These are phyloP conservation scores for Peronospora destructor DNA, from an alignment of 352 stramenopile genomes.

Conservation along the genomic window DNA sequence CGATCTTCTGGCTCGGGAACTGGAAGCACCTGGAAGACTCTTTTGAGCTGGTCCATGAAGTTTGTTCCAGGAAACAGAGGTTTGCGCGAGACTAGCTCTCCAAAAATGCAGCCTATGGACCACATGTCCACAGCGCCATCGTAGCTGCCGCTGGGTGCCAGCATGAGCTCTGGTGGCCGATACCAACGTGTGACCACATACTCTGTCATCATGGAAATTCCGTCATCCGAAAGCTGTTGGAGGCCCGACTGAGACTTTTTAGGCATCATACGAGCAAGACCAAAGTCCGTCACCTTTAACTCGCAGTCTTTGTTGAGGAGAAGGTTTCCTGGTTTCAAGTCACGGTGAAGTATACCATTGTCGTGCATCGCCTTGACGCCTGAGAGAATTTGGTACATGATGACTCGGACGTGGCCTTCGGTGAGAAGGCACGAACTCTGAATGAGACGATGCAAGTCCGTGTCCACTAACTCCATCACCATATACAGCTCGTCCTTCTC, in stretches of 20 bases:
- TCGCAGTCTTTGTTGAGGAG: constrained; percentile 90
- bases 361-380: constrained; percentile 90
- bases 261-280: constrained; percentile 83
- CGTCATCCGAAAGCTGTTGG: constrained; percentile 16
- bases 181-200: constrained; percentile 91
- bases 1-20: constrained; percentile 57
- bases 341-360: constrained; percentile 89
- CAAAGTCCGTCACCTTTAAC: constrained; percentile 92
- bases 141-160: constrained; percentile 87
- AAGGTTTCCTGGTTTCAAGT: constrained; percentile 93
- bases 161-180: constrained; percentile 88
- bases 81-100: constrained; percentile 79
- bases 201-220: constrained; percentile 75
- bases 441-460: constrained; percentile 88
- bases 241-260: constrained; percentile 25
- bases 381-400: constrained; percentile 82
- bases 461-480: constrained; percentile 94
- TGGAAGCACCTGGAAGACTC: constrained; percentile 69
- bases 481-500: constrained; percentile 93
- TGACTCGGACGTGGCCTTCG: constrained; percentile 76
- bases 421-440: constrained; percentile 81
- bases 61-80: constrained; percentile 73
- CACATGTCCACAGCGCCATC: constrained; percentile 83
- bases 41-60: constrained; percentile 83
- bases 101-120: constrained; percentile 90